phyloP scores from a whole-genome alignment of 352 stramenopile genomes.

The Globisporangium okanoganense region DNA sequence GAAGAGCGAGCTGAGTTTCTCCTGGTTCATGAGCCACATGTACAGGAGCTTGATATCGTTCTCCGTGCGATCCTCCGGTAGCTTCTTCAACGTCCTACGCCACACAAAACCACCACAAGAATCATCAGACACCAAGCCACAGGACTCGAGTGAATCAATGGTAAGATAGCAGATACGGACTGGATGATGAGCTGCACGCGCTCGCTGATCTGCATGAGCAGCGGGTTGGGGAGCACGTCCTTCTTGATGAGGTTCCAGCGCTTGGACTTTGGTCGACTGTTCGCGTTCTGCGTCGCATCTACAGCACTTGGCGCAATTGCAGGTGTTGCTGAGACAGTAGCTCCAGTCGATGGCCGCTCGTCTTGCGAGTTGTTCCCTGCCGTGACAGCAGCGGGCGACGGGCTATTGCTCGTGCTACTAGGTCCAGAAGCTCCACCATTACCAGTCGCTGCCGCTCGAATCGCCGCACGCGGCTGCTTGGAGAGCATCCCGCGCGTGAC shows the following conservation, averaged over 20 bases:
- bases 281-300: background rate
- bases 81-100: slow-evolving; percentile 53
- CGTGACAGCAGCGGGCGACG: background rate
- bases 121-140: background rate
- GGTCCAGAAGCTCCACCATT: background rate
- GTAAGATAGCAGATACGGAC: slow-evolving; percentile 31
- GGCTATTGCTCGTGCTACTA: background rate
- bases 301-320: background rate
- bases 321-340: background rate
- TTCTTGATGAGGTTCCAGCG: slow-evolving; percentile 21
- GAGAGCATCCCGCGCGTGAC: slow-evolving; percentile 7
- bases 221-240: slow-evolving; percentile 36
- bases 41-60: slow-evolving; percentile 79
- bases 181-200: slow-evolving; percentile 68
- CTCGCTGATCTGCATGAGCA: slow-evolving; percentile 55
- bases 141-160: no score
- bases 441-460: background rate
- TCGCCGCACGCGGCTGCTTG: slow-evolving; percentile 12
- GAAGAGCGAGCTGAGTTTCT: slow-evolving; percentile 84
- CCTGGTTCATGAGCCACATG: slow-evolving; percentile 82
- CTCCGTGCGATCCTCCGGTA: slow-evolving; percentile 60
- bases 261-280: slow-evolving; percentile 4
- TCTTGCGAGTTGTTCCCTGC: background rate
- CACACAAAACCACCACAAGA: background rate
- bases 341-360: background rate